Evolutionary conservation across 371 early-diverging fungal species (phyloP).

Genomic region (Funneliformis caledonium): DNA sequence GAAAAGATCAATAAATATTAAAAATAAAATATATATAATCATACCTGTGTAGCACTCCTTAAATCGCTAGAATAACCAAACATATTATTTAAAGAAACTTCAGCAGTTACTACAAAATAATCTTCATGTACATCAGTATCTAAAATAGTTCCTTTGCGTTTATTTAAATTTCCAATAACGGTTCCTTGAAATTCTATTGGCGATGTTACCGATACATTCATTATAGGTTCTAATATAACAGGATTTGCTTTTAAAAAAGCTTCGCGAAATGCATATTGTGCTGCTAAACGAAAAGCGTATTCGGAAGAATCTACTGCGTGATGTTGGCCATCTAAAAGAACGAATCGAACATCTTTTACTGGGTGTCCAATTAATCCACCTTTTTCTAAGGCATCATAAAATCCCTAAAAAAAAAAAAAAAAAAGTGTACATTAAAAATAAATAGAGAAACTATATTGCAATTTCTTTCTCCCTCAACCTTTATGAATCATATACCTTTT

Average conservation of each 20-base stretch:
- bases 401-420: constrained; percentile 61
- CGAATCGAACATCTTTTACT: constrained; percentile 85
- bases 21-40: not conserved
- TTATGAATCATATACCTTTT: constrained; percentile 62
- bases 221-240: constrained; percentile 93
- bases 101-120: constrained; percentile 82
- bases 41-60: constrained; percentile 82
- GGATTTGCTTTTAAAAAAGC: constrained; percentile 83
- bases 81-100: constrained; percentile 96
- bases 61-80: constrained; percentile 97
- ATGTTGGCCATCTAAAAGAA: constrained; percentile 93
- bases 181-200: constrained; percentile 96
- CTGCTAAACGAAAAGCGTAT: constrained; percentile 94
- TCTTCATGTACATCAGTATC: constrained; percentile 96
- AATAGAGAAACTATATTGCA: too few species aligned
- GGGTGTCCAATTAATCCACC: constrained; percentile 93
- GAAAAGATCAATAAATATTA: not conserved
- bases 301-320: constrained; percentile 97
- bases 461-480: not conserved
- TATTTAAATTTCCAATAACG: constrained; percentile 91
- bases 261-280: constrained; percentile 87
- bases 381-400: constrained; percentile 88
- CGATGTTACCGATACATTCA: constrained; percentile 91
- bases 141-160: constrained; percentile 94
- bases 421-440: too few species aligned